These are phyloP conservation scores for Candida broadrunensis DNA, from an alignment of 805 yeast genomes.

Conservation along the genomic window DNA sequence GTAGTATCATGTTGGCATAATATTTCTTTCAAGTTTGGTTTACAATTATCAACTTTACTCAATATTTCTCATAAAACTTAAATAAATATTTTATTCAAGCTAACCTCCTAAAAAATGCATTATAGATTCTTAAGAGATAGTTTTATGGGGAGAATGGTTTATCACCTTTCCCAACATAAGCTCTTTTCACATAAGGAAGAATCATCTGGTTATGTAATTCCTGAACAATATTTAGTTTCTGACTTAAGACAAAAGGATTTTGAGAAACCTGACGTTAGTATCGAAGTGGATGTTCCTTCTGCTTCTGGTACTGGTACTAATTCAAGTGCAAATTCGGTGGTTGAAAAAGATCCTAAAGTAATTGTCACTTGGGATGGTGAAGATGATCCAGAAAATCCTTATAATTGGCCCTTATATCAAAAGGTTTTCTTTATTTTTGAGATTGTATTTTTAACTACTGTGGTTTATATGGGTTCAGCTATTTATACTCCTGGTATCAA, in stretches of 20 bases:
- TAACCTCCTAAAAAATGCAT: no score
- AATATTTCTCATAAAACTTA: no score
- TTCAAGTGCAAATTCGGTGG: not conserved
- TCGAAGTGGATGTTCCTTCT: not conserved
- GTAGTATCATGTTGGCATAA: no score
- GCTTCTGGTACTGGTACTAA: not conserved
- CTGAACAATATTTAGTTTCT: constrained; percentile 24
- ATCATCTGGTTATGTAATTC: constrained; percentile 22
- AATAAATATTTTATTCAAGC: no score
- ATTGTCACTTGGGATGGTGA: not conserved
- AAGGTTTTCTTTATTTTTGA: constrained; percentile 37
- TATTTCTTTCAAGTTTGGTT: no score
- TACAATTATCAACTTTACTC: no score
- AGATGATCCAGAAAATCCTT: constrained; percentile 54
- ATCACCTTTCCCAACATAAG: constrained; percentile 25
- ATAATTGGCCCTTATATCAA: constrained; percentile 48
- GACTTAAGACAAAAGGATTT: not conserved
- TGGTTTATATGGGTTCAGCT: constrained; percentile 57
- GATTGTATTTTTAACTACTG: constrained; percentile 44
- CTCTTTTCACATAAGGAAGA: constrained; percentile 25
- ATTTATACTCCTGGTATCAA: constrained; percentile 51
- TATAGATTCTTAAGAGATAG: constrained; percentile 25
- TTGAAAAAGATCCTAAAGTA: not conserved
- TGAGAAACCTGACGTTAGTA: not conserved
- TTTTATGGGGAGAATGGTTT: constrained; percentile 25